Base-by-base conservation (phyloP, 495 filamentous ascomycete species). In the Penicillium salamii region DNA sequence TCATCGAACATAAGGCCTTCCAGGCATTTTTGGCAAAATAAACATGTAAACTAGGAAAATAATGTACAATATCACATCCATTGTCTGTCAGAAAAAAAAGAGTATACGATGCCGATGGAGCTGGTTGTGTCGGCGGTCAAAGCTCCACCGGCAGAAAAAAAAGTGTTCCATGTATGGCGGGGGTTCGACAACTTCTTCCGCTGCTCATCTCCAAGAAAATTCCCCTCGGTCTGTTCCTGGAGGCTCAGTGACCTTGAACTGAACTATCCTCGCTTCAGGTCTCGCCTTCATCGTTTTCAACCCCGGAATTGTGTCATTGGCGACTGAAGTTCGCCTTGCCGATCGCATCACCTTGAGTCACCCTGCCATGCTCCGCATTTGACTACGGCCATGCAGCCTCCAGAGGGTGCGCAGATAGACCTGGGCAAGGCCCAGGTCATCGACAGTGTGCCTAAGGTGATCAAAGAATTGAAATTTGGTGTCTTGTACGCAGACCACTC, bases 1-100 rank as follows among this genome's bases (percentile, higher is more conserved):
- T 88, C 21, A 97, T 98, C 69, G 91, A 97, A 39, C 89, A 97
- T 49, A 85, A 88, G 58, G 88, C 90, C 1, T 97, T 98, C 66
- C 93, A 98, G 66, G 85, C 78, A 47, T 98, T 98, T 65, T 62
- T 98, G 62, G 70, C 83, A 0, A 86, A 54, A 40, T 40, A 48
- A 24, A 26, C 2, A 26, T 54, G 32, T 37, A 47, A 52, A 50
- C 40, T 33, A 54, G 13, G 29, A 21, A 19, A 9, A 39, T 8
- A 33, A 20, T 48, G 35, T 52, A 54, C 26, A 45, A 52, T 42
- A 59, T 28, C 38, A 40, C 19, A 17, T 36, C n/a, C n/a, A n/a
- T n/a, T n/a, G n/a, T n/a, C n/a, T n/a, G n/a, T n/a, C n/a, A n/a
- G n/a, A n/a, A n/a, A n/a, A n/a, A n/a, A n/a, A n/a, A n/a, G n/a